Conservation (phyloP, 2,329 filamentous ascomycete genomes). For the Aureobasidium sp. region DNA sequence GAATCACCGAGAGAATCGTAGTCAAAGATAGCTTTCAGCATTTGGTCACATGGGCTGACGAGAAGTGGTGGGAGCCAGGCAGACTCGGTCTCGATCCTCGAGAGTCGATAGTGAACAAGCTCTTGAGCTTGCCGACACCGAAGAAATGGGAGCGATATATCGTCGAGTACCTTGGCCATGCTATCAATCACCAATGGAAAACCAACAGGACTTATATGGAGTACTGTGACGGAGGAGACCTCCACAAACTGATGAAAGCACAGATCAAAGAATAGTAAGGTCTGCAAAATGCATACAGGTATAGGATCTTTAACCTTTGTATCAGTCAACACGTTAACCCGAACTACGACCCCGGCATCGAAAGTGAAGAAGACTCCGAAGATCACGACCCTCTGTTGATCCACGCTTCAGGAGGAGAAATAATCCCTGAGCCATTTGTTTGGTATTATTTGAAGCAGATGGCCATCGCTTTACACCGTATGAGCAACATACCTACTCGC, state of each 20-base stretch:
- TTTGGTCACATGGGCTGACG: too few species aligned
- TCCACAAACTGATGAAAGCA: neutral
- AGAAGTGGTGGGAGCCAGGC: neutral
- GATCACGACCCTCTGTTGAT: neutral
- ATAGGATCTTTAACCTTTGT: neutral
- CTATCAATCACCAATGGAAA: neutral
- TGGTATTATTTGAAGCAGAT: conserved; percentile 12
- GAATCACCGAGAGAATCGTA: neutral
- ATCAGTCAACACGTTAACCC: neutral
- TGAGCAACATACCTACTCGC: neutral
- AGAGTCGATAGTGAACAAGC: neutral
- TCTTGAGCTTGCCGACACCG: neutral
- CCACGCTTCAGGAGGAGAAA: neutral
- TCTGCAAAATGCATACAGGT: neutral
- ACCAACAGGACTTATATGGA: conserved; percentile 4
- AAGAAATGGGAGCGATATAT: neutral
- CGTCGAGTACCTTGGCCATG: neutral
- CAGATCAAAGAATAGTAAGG: neutral
- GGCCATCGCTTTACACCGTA: neutral
- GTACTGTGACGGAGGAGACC: neutral
- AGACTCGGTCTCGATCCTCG: neutral
- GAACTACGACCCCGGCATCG: neutral
- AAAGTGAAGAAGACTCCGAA: neutral
- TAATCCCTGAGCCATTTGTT: neutral
- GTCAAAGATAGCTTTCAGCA: neutral